phyloP scores from a whole-genome alignment of 306 rosid species.

The Trifolium subterraneum region DNA sequence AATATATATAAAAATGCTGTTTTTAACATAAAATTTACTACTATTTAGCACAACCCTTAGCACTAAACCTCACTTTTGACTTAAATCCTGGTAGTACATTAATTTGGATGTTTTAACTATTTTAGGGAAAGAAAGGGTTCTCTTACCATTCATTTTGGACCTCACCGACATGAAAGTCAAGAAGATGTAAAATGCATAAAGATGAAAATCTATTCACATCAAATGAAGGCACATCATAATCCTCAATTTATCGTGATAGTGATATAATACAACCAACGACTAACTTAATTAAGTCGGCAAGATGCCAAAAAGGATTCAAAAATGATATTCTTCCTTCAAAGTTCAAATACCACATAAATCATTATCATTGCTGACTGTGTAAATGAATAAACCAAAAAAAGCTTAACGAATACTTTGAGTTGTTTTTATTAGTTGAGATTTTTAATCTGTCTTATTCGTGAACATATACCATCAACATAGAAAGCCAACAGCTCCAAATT shows the following conservation, averaged over 20 bases:
- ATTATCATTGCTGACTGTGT: conserved; percentile 18
- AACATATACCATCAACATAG: conserved; percentile 1
- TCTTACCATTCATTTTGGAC: no score
- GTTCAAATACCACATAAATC: conserved; percentile 20
- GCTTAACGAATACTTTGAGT: conserved; percentile 26
- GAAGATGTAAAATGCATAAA: neutral
- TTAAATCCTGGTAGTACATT: no score
- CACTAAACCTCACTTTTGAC: no score
- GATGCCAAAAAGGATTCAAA: neutral
- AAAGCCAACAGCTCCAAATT: conserved; percentile 22
- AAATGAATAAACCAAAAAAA: conserved; percentile 11
- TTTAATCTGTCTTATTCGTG: conserved; percentile 28
- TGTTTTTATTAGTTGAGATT: conserved; percentile 8
- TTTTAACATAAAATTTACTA: no score
- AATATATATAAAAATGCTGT: no score
- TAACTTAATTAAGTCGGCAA: conserved; percentile 6
- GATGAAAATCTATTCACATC: neutral
- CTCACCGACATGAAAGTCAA: no score
- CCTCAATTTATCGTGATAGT: neutral
- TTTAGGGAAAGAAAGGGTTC: no score
- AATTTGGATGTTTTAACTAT: no score
- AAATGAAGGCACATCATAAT: neutral
- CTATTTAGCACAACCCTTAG: no score
- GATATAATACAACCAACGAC: neutral
- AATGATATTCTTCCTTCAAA: conserved; percentile 7